Conservation (phyloP, 2,329 filamentous ascomycete genomes). For the Penicillium sp. region DNA sequence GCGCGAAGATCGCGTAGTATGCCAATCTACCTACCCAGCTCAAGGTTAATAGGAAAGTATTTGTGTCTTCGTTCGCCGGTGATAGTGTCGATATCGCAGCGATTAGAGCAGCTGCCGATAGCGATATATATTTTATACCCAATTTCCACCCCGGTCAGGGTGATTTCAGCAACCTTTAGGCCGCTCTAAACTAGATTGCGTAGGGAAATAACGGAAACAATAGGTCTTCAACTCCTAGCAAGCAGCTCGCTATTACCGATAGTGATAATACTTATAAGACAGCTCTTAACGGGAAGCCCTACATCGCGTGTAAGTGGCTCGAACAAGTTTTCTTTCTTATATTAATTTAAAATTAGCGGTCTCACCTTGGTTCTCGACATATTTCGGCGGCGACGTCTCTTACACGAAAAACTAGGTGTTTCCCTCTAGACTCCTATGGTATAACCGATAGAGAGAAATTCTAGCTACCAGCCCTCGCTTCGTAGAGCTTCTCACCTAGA, state of each 20-base stretch:
- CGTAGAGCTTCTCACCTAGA: too few relatives aligned
- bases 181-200: slow-evolving; percentile 43
- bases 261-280: slow-evolving; percentile 35
- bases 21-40: slow-evolving; percentile 46
- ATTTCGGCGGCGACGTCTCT: slow-evolving; percentile 44
- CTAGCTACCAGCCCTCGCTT: slow-evolving; percentile 46
- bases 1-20: slow-evolving; percentile 48
- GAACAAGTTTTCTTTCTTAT: neutral
- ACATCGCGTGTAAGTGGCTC: slow-evolving; percentile 44
- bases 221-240: slow-evolving; percentile 45
- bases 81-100: slow-evolving; percentile 45
- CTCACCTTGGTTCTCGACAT: slow-evolving; percentile 52
- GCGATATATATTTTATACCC: slow-evolving; percentile 48
- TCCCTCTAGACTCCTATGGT: slow-evolving; percentile 44
- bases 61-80: slow-evolving; percentile 55
- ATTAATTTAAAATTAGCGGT: slow-evolving; percentile 27
- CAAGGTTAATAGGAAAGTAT: slow-evolving; percentile 47
- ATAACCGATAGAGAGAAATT: slow-evolving; percentile 43
- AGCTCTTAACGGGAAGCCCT: slow-evolving; percentile 41
- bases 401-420: slow-evolving; percentile 54
- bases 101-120: slow-evolving; percentile 42
- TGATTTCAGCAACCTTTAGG: slow-evolving; percentile 38
- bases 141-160: slow-evolving; percentile 48
- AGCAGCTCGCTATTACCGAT: slow-evolving; percentile 40
- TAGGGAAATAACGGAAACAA: slow-evolving; percentile 46